phyloP scores from a whole-genome alignment of 306 rosid genomes.

The Gillenia trifoliata region DNA sequence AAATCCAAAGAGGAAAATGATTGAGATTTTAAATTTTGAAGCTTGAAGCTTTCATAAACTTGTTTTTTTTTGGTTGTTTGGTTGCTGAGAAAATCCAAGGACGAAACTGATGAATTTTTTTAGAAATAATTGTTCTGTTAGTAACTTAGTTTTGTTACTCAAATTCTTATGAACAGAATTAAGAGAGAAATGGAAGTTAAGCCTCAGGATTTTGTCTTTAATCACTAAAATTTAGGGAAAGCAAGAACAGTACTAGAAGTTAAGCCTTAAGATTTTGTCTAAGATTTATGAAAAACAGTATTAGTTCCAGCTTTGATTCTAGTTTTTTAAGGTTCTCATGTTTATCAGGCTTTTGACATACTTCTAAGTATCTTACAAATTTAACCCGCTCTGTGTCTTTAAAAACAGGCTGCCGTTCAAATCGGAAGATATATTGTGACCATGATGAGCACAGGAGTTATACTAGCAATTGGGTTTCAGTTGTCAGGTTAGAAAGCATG shows the following conservation, averaged over 20 bases:
- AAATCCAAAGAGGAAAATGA: neutral
- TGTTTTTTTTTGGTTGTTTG: neutral
- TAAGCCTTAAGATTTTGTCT: neutral
- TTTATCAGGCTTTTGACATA: neutral
- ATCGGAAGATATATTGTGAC: constrained; percentile 94
- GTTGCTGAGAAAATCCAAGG: neutral
- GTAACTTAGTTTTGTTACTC: neutral
- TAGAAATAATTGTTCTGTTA: neutral
- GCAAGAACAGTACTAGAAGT: neutral
- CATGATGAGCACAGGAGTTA: constrained; percentile 95
- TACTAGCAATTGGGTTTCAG: constrained; percentile 79
- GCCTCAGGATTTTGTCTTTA: neutral
- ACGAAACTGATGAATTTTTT: neutral
- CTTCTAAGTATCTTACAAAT: neutral
- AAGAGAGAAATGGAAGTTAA: neutral
- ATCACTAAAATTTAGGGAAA: neutral
- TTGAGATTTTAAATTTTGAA: no score
- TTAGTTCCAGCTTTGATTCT: neutral
- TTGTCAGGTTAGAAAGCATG: constrained; percentile 65
- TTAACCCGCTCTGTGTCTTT: constrained; percentile 1
- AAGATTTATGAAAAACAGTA: neutral
- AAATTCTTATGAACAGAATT: neutral
- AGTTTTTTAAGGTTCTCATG: neutral
- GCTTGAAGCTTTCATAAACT: neutral
- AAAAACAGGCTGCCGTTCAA: constrained; percentile 64